Evolutionary conservation across 2,329 filamentous ascomycete species (phyloP).

Genomic region (Cryphonectria radicalis): DNA sequence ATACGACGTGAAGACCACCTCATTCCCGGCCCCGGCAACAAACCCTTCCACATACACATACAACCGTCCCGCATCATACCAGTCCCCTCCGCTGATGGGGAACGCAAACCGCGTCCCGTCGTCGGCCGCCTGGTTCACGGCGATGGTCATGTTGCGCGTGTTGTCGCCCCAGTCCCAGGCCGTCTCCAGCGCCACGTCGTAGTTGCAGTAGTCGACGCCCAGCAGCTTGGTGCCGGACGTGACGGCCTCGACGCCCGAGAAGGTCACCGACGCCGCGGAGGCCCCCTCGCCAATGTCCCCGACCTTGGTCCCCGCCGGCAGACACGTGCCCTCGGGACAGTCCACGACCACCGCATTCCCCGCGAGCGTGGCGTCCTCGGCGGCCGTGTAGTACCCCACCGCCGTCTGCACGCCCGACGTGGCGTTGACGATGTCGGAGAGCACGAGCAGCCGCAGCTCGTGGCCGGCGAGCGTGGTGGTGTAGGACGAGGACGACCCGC

Average conservation of each 20-base stretch:
- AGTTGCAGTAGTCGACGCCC: conserved; percentile 56
- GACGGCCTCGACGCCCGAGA: conserved; percentile 39
- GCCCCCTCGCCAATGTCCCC: conserved; percentile 42
- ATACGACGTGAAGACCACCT: conserved; percentile 41
- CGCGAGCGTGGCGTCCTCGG: conserved; percentile 40
- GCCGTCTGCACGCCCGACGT: conserved; percentile 28
- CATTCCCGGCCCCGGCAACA: conserved; percentile 43
- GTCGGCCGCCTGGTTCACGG: conserved; percentile 47
- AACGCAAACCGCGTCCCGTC: conserved; percentile 51
- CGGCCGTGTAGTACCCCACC: conserved; percentile 45
- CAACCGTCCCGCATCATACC: conserved; percentile 53
- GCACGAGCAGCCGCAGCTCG: conserved; percentile 45
- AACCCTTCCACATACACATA: conserved; percentile 52
- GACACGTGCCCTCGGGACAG: conserved; percentile 46
- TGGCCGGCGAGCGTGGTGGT: conserved; percentile 42
- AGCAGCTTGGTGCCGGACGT: conserved; percentile 44
- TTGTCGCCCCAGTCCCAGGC: conserved; percentile 52
- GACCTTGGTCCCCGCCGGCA: conserved; percentile 49
- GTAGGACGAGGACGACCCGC: conserved; percentile 29
- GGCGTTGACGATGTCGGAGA: conserved; percentile 40
- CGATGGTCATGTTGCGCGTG: conserved; percentile 53
- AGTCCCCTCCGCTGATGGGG: conserved; percentile 54
- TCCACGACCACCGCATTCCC: conserved; percentile 41
- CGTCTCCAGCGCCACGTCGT: conserved; percentile 49
- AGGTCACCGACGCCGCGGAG: conserved; percentile 36